Base-by-base conservation (phyloP, 1,284 basidiomycete genomes). In the Cutaneotrichosporon mucoides region DNA sequence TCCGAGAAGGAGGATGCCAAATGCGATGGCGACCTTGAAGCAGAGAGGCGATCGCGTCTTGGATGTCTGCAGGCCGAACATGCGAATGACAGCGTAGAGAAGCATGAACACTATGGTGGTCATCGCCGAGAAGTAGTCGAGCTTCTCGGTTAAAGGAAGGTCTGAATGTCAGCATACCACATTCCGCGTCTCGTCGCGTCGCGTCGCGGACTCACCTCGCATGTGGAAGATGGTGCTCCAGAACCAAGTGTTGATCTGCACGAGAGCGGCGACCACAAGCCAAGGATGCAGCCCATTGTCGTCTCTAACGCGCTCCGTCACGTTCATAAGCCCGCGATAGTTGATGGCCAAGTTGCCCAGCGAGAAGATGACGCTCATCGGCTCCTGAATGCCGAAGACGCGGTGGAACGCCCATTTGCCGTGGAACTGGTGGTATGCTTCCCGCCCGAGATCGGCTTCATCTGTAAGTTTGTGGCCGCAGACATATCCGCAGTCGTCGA, bases 381-480 rank as follows among this genome's bases (percentile, higher is more conserved):
- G 94, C 76, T 99, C 96, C 76, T 99, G 96, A 77, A 92, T 88
- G 34, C 92, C 92, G 5, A 82, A 77, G 24, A 90, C 79, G 43
- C 92, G 83, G 84, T 87, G 88, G 76, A 97, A 97, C 0, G 92
- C 90, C 94, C 95, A 99, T 80, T 99, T 99, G 34, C 96, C 96
- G 70, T 92, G 85, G 76, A 90, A 97, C 70, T 96, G 93, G 56
- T 89, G 82, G 16, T 88, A 79, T 13, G 63, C 36, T 38, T 59
- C 51, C 16, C 34, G 33, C 42, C 77, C 66, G 61, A 72, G 12
- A 79, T 73, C 82, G 4, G 86, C 70, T 24, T 86, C 84, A 16
- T 82, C 77, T 12, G 92, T 96, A 56, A 95, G 82, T 53, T 81
- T 76, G 71, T 96, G 92, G 82, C 89, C 90, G 79, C 95, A 99